Evolutionary conservation across 805 yeast genomes (phyloP), one percentile per base, ranked within the genome.

Genomic region (Metschnikowia kofuensis): DNA sequence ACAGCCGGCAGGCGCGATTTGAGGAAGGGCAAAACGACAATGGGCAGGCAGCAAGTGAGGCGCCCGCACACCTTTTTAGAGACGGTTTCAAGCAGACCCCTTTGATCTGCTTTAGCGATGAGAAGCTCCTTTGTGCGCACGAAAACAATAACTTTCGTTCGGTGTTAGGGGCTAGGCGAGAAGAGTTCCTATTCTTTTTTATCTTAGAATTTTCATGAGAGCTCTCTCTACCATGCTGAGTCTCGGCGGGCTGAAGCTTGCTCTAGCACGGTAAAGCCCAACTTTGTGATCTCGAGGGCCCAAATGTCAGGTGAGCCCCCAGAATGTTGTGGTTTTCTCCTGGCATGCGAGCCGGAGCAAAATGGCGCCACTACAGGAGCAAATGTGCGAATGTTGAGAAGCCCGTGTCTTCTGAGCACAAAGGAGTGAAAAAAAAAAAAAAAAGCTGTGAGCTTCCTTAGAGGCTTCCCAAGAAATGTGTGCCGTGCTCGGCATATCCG

Each of bases 291-390:
- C 2, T 21, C 21, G 21, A 36, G 28, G 40, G 40, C 40, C 45
- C 31, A 37, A 30, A 38, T 32, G 32, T 44, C 42, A 44, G 39
- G 38, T 35, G 34, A 37, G 49, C 35, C 40, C 46, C 40, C 34
- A 15, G 21, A 36, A 21, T 21, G 21, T 21, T 21, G 21, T 21
- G 21, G 21, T 15, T 26, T 38, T 14, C 16, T 28, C 34, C 42
- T 44, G 48, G 29, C 39, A 16, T 45, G 52, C 49, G 46, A 49
- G 29, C 45, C 52, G 52, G 52, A 47, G 52, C 49, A 46, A 45
- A 38, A 49, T 49, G 52, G 52, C 49, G 52, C 49, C 47, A 49
- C 52, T 28, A 30, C 32, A 30, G 47, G 36, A 27, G 35, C 26
- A 10, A 45, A 14, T 16, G 16, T 15, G 42, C 39, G 39, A 41